These are phyloP conservation scores for Fusarium sp. DNA, from an alignment of 2,329 filamentous ascomycete genomes.

Conservation along the genomic window DNA sequence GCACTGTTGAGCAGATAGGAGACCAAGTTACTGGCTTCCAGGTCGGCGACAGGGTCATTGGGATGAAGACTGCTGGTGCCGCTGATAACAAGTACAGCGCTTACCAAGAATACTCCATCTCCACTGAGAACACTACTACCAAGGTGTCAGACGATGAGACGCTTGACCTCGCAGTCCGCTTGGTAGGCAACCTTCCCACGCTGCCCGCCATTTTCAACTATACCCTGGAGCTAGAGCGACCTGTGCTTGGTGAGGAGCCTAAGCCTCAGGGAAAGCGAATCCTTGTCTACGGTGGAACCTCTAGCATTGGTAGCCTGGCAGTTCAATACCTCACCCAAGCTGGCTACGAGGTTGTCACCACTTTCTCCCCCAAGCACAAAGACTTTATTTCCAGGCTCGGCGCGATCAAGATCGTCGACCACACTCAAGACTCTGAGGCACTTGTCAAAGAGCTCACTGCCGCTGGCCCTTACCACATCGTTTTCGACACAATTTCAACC, in stretches of 20 bases:
- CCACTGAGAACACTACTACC: slow-evolving; percentile 17
- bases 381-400: slow-evolving; percentile 32
- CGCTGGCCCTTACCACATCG: slow-evolving; percentile 29
- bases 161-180: slow-evolving; percentile 29
- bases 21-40: slow-evolving; percentile 16
- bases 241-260: slow-evolving; percentile 1
- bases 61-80: slow-evolving; percentile 34
- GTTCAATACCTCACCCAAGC: slow-evolving; percentile 37
- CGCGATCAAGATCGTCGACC: slow-evolving; percentile 21
- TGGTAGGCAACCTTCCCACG: slow-evolving; percentile 39
- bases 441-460: slow-evolving; percentile 12
- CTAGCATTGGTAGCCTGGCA: slow-evolving; percentile 35
- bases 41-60: slow-evolving; percentile 37
- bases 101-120: slow-evolving; percentile 31
- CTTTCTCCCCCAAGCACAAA: slow-evolving; percentile 35
- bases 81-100: slow-evolving; percentile 36
- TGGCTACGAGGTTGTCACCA: slow-evolving; percentile 38
- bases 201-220: slow-evolving; percentile 36
- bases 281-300: slow-evolving; percentile 37
- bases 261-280: slow-evolving; percentile 27
- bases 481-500: slow-evolving; percentile 35
- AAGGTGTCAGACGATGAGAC: slow-evolving; percentile 22
- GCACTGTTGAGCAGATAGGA: slow-evolving; percentile 32
- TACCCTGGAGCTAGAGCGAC: slow-evolving; percentile 27
- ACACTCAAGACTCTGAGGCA: slow-evolving; percentile 10